These are phyloP conservation scores for Nannizziopsis arthrosporioides DNA, from an alignment of 2,329 filamentous ascomycete species.

Conservation along the genomic window DNA sequence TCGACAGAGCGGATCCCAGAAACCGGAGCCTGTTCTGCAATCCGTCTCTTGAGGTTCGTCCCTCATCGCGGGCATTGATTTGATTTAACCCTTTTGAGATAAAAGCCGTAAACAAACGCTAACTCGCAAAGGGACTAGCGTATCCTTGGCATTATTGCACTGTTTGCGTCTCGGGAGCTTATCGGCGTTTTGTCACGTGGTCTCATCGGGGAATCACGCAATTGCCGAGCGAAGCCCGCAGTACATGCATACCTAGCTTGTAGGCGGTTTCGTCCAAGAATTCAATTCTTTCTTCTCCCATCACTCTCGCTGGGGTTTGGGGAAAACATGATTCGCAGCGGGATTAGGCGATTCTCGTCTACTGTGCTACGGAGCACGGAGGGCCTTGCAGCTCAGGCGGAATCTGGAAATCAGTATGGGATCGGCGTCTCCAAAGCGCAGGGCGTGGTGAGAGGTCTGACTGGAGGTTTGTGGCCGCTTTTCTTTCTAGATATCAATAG, in stretches of 20 bases:
- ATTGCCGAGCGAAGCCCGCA: background rate
- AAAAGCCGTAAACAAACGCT: conserved; percentile 6
- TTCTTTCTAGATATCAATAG: background rate
- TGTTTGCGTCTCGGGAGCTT: background rate
- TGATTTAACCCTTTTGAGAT: conserved; percentile 11
- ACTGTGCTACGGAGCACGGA: conserved; percentile 47
- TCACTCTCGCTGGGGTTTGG: conserved; percentile 15
- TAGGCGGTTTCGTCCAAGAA: background rate
- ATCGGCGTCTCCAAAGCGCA: conserved; percentile 69
- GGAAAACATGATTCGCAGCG: conserved; percentile 55
- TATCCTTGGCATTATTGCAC: conserved; percentile 1
- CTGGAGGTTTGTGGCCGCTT: conserved; percentile 55
- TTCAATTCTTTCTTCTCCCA: background rate
- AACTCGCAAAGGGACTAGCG: background rate
- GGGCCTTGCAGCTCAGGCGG: conserved; percentile 32
- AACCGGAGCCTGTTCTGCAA: too few relatives aligned
- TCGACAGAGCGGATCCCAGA: too few relatives aligned
- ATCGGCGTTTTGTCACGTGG: background rate
- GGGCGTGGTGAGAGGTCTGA: conserved; percentile 63
- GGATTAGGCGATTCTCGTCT: conserved; percentile 55
- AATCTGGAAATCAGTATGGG: conserved; percentile 47
- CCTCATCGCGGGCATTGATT: conserved; percentile 3
- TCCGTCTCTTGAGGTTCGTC: background rate
- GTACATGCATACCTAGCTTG: background rate
- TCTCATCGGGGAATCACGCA: conserved; percentile 1